phyloP scores from a whole-genome alignment of 257 asterid genomes.

The Thymus quinquecostatus region DNA sequence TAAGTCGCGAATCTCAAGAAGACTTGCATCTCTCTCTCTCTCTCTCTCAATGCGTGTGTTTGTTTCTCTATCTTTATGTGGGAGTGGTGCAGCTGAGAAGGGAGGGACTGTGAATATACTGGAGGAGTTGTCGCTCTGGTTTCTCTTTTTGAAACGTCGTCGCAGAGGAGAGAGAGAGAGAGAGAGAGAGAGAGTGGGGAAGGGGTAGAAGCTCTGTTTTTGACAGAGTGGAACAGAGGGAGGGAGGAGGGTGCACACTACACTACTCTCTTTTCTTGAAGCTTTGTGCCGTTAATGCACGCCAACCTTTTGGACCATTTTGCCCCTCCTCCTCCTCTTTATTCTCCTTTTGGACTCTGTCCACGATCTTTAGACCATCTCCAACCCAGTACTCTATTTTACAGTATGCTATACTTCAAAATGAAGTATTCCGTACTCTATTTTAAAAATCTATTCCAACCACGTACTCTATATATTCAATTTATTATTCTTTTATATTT shows the following conservation, averaged over 20 bases:
- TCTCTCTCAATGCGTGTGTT: conserved; percentile 25
- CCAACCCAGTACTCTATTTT: too few relatives aligned
- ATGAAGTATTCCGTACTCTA: too few relatives aligned
- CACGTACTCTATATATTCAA: too few relatives aligned
- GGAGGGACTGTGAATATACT: conserved; percentile 48
- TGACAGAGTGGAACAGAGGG: conserved; percentile 43
- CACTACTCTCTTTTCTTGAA: conserved; percentile 35
- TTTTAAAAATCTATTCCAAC: too few relatives aligned
- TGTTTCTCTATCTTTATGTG: conserved; percentile 19
- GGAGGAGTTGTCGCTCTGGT: conserved; percentile 60
- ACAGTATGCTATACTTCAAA: too few relatives aligned
- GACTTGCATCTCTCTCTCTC: neutral
- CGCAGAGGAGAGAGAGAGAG: conserved; percentile 64
- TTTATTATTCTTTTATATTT: too few relatives aligned
- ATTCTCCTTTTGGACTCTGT: too few relatives aligned
- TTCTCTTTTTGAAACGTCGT: conserved; percentile 40
- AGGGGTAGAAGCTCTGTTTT: conserved; percentile 19
- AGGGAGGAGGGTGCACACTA: conserved; percentile 19
- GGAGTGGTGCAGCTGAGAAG: conserved; percentile 16
- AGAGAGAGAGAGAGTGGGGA: conserved; percentile 28
- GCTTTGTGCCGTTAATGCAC: conserved; percentile 63
- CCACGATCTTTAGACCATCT: too few relatives aligned
- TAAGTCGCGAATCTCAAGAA: conserved; percentile 55
- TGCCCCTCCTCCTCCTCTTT: conserved; percentile 35
- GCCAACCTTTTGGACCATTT: conserved; percentile 51